Evolutionary conservation across 2,329 filamentous ascomycete genomes (phyloP).

Genomic region (Parafenestella ontariensis): DNA sequence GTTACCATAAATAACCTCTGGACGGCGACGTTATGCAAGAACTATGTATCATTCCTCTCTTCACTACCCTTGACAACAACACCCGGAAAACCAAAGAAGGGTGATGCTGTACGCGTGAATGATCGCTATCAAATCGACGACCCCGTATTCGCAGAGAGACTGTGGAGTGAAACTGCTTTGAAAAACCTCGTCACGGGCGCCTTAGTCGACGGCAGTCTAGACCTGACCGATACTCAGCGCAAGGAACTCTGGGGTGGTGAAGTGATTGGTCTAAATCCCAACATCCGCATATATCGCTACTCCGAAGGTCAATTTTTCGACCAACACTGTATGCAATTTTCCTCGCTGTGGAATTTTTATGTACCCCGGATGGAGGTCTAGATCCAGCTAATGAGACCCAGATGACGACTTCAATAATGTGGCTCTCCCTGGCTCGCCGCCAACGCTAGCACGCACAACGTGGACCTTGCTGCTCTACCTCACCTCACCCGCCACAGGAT

Average conservation of each 20-base stretch:
- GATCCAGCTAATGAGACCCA: constrained; percentile 13
- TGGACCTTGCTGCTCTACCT: constrained; percentile 93
- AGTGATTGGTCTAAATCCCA: no score
- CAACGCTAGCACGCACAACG: constrained; percentile 72
- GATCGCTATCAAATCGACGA: constrained; percentile 88
- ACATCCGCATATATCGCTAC: constrained; percentile 90
- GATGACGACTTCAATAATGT: constrained; percentile 88
- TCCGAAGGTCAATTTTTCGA: constrained; percentile 88
- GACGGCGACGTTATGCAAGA: constrained; percentile 75
- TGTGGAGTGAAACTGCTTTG: constrained; percentile 82
- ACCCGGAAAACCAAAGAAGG: constrained; percentile 77
- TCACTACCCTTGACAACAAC: constrained; percentile 78
- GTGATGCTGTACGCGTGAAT: constrained; percentile 84
- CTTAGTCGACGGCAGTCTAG: constrained; percentile 42
- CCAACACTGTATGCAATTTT: constrained; percentile 76
- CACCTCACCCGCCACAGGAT: constrained; percentile 76
- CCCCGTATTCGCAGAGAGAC: constrained; percentile 70
- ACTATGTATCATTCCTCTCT: constrained; percentile 76
- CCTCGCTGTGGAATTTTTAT: background rate
- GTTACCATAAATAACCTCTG: constrained; percentile 77
- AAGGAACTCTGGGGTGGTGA: constrained; percentile 61
- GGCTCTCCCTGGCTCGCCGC: constrained; percentile 54
- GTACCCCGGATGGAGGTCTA: background rate
- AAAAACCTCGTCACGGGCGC: constrained; percentile 61
- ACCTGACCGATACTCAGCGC: constrained; percentile 40